Conservation (phyloP, 2,329 filamentous ascomycete species). For the Arachnomyces sp. region DNA sequence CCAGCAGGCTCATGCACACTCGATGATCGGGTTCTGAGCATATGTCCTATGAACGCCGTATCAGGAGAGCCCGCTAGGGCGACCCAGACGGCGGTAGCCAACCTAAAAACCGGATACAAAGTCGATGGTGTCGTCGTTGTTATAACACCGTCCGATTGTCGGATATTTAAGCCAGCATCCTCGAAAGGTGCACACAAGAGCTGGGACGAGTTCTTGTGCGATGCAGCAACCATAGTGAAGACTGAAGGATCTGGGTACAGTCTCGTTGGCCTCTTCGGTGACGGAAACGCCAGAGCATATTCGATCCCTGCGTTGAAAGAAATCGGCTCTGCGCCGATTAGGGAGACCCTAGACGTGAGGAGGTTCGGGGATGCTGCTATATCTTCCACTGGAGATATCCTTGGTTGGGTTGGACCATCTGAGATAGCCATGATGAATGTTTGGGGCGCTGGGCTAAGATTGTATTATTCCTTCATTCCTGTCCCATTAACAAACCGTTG, state of each 20-base stretch:
- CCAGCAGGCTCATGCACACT: slow-evolving; percentile 61
- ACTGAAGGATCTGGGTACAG: slow-evolving; percentile 69
- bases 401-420: slow-evolving; percentile 82
- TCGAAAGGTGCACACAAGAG: slow-evolving; percentile 87
- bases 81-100: slow-evolving; percentile 66
- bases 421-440: slow-evolving; percentile 77
- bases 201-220: slow-evolving; percentile 77
- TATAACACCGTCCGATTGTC: slow-evolving; percentile 65
- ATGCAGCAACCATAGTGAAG: slow-evolving; percentile 69
- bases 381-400: slow-evolving; percentile 69
- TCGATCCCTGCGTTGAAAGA: slow-evolving; percentile 85
- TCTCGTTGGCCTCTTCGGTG: slow-evolving; percentile 76
- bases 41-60: slow-evolving; percentile 72
- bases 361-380: slow-evolving; percentile 65
- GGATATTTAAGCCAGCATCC: slow-evolving; percentile 77
- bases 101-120: slow-evolving; percentile 64
- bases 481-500: not conserved
- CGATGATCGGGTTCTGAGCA: slow-evolving; percentile 63
- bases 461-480: slow-evolving; percentile 38
- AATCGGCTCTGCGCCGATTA: slow-evolving; percentile 60
- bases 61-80: slow-evolving; percentile 69
- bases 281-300: slow-evolving; percentile 70
- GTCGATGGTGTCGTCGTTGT: slow-evolving; percentile 75
- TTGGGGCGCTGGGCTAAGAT: slow-evolving; percentile 65
- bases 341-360: slow-evolving; percentile 62